Evolutionary conservation across 2,329 filamentous ascomycete genomes (phyloP).

Genomic region (Harringtonia aguacate): DNA sequence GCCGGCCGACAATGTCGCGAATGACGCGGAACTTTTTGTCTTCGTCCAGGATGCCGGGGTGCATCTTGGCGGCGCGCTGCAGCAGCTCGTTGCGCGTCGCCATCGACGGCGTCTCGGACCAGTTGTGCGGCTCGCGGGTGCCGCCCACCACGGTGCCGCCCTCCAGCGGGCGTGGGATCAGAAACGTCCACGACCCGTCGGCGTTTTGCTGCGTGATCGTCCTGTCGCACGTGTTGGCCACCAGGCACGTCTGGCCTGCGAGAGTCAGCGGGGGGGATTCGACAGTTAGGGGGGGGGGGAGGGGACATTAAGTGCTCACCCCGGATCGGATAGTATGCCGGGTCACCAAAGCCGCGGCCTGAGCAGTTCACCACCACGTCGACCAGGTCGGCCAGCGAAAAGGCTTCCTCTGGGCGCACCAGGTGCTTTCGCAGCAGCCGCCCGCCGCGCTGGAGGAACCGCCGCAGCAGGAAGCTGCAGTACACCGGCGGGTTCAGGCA

Average conservation of each 20-base stretch:
- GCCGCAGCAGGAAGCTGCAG: conserved; percentile 31
- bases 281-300: no score
- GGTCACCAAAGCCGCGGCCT: conserved; percentile 28
- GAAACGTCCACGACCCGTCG: conserved; percentile 52
- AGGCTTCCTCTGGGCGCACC: conserved; percentile 26
- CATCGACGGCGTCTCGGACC: no score
- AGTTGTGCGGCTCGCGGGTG: no score
- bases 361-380: conserved; percentile 31
- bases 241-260: no score
- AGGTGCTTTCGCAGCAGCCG: conserved; percentile 20
- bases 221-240: conserved; percentile 5
- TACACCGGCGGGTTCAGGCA: conserved; percentile 43
- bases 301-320: no score
- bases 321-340: conserved; percentile 28
- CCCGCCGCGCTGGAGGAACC: conserved; percentile 26
- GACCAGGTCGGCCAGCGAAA: conserved; percentile 14
- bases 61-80: conserved; percentile 23
- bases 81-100: no score
- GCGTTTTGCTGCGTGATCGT: conserved; percentile 48
- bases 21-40: conserved; percentile 13
- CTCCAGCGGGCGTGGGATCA: conserved; percentile 46
- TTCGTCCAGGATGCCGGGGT: no score
- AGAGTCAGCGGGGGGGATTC: no score
- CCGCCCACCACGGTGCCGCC: conserved; percentile 58
- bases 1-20: conserved; percentile 31